Percentiles rank a stretch among this genome's conserved stretches.
Evolutionary conservation across 129 eudicot species (phyloP).

Genomic region (Chrysanthemum makinoi): DNA sequence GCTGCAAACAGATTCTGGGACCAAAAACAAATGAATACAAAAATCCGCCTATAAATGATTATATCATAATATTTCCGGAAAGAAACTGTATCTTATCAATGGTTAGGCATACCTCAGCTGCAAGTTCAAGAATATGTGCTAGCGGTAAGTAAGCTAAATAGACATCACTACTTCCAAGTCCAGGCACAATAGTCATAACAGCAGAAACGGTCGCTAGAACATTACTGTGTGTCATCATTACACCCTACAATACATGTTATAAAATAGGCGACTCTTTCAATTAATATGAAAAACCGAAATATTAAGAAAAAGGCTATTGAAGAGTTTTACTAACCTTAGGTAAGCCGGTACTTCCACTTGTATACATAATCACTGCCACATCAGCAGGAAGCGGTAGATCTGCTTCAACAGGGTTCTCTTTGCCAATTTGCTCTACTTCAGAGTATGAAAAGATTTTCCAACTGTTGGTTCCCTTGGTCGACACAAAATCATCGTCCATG

Average conservation of each 20-base stretch:
- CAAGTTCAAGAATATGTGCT: conserved; percentile 96
- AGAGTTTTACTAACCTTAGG: conserved; percentile 68
- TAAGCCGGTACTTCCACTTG: conserved; percentile 96
- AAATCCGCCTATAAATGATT: conserved; percentile 1
- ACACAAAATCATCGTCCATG: conserved; percentile 55
- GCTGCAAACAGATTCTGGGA: conserved; percentile 74
- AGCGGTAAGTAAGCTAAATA: conserved; percentile 91
- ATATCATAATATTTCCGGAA: conserved; percentile 7
- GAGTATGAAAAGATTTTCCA: conserved; percentile 71
- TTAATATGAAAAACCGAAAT: neutral
- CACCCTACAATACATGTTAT: conserved; percentile 57
- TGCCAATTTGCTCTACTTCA: conserved; percentile 71
- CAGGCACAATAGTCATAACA: conserved; percentile 90
- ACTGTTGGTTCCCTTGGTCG: conserved; percentile 42
- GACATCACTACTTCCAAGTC: conserved; percentile 69
- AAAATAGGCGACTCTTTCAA: neutral
- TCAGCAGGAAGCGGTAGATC: conserved; percentile 83
- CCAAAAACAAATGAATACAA: conserved; percentile 14
- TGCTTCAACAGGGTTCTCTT: conserved; percentile 68
- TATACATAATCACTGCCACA: conserved; percentile 94
- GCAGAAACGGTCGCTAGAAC: conserved; percentile 91
- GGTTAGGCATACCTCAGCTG: conserved; percentile 73
- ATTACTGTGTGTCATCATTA: conserved; percentile 94
- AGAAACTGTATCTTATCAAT: conserved; percentile 3
- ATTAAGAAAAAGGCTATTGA: neutral